These are phyloP conservation scores for Rhinocladiella similis DNA, from an alignment of 2,329 filamentous ascomycete genomes.

Conservation along the genomic window DNA sequence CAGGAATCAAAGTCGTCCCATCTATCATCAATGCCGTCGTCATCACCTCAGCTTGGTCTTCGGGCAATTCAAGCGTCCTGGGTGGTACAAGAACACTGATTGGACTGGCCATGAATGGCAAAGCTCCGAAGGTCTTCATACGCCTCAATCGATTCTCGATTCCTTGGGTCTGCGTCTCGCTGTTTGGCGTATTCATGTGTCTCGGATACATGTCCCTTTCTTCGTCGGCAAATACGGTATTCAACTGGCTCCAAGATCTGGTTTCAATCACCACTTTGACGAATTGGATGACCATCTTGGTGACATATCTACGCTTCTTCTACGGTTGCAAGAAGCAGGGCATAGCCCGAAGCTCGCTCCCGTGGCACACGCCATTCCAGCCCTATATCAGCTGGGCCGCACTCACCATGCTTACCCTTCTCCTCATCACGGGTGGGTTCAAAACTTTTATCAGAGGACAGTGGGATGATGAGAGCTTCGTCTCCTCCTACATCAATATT, in stretches of 20 bases:
- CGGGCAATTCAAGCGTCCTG: constrained; percentile 88
- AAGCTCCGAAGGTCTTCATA: constrained; percentile 72
- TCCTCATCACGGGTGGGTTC: background rate
- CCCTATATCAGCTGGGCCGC: background rate
- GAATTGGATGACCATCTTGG: constrained; percentile 55
- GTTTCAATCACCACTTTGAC: constrained; percentile 73
- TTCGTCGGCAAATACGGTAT: constrained; percentile 53
- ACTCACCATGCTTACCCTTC: background rate
- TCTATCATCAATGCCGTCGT: constrained; percentile 93
- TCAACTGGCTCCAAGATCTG: constrained; percentile 76
- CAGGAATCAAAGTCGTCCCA: constrained; percentile 75
- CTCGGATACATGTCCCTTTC: constrained; percentile 42
- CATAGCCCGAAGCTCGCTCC: constrained; percentile 58
- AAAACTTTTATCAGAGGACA: background rate
- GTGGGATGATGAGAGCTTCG: background rate
- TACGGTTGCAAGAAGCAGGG: too few relatives aligned
- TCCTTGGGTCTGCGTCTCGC: constrained; percentile 67
- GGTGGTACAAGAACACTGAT: constrained; percentile 87
- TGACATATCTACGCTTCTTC: constrained; percentile 80
- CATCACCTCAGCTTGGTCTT: constrained; percentile 81
- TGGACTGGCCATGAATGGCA: constrained; percentile 81
- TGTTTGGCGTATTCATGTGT: constrained; percentile 73
- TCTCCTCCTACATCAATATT: background rate
- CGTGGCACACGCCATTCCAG: background rate
- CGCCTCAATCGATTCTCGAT: constrained; percentile 83